Base-by-base conservation (phyloP, 352 stramenopile genomes). In the Peronosclerospora sorghi region DNA sequence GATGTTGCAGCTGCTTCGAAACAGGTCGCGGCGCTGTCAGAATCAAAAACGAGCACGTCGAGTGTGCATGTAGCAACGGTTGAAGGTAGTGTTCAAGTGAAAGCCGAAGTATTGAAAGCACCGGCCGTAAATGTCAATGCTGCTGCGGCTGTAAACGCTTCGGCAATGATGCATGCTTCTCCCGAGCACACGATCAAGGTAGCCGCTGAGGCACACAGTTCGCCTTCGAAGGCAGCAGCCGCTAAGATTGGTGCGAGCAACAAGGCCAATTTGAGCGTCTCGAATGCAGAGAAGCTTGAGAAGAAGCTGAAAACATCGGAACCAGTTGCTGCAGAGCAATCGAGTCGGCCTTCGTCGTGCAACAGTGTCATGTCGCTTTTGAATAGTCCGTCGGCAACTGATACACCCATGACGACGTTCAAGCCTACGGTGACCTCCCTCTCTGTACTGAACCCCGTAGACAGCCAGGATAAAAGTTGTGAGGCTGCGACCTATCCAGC, bases 291-390 rank as follows among this genome's bases (percentile, higher is more conserved):
- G 2, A 56, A 54, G 17, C 29, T 41, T 23, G 27, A 42, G 2
- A 53, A 50, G 8, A 51, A 54, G 45, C 24, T 38, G 17, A 8
- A 45, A 7, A 28, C 34, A 15, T 35, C 19, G 15, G 36, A 35
- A 10, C 30, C 32, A 0, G 24, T 37, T 32, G 19, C 30, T 41
- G 17, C 18, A 5, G 53, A 62, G 10, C 35, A 43, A 2, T 35
- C 46, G 2, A 62, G 61, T 21, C 58, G 63, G 15, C 48, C 72
- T 20, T 80, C 58, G 19, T 67, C 60, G 30, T 55, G 45, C 24
- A 70, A 85, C 44, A 84, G 72, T 8, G 65, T 87, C n/a, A 81
- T 76, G 35, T 72, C 75, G 35, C 60, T 87, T 32, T 53, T 87
- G 29, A 87, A 87, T 51, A 84, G 68, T 35, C 66, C 75, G 12